Conservation (phyloP, 768 basidiomycete species). For the Thelephora ganbajun region DNA sequence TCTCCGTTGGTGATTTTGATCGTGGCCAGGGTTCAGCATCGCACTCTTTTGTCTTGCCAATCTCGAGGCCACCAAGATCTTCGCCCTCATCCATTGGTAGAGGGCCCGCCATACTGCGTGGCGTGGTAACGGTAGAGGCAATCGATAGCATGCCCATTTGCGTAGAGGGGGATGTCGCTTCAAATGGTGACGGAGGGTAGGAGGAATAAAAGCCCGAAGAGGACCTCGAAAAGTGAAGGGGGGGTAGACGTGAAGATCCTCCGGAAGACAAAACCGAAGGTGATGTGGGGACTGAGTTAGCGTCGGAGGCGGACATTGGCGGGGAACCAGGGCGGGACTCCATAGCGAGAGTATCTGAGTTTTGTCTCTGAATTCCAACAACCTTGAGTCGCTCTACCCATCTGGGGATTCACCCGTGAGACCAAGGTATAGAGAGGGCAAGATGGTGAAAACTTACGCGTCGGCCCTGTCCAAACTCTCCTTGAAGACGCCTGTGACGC, state of each 20-base stretch:
- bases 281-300: background rate
- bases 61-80: background rate
- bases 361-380: constrained; percentile 57
- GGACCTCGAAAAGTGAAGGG: background rate
- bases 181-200: background rate
- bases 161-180: background rate
- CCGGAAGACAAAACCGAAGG: background rate
- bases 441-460: constrained; percentile 34
- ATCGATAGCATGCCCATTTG: background rate
- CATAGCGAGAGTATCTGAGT: constrained; percentile 3
- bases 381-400: constrained; percentile 77
- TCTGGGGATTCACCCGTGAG: constrained; percentile 19
- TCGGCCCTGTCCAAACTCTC: constrained; percentile 83
- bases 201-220: background rate
- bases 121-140: background rate
- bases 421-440: background rate
- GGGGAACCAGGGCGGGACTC: background rate
- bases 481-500: constrained; percentile 77
- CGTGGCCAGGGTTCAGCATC: background rate
- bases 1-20: background rate
- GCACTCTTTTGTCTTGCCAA: background rate
- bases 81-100: background rate
- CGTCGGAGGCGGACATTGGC: background rate
- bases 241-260: background rate
- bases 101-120: background rate